These are phyloP conservation scores for Arachnomyces sp. DNA, from an alignment of 2,329 filamentous ascomycete genomes.

Conservation along the genomic window DNA sequence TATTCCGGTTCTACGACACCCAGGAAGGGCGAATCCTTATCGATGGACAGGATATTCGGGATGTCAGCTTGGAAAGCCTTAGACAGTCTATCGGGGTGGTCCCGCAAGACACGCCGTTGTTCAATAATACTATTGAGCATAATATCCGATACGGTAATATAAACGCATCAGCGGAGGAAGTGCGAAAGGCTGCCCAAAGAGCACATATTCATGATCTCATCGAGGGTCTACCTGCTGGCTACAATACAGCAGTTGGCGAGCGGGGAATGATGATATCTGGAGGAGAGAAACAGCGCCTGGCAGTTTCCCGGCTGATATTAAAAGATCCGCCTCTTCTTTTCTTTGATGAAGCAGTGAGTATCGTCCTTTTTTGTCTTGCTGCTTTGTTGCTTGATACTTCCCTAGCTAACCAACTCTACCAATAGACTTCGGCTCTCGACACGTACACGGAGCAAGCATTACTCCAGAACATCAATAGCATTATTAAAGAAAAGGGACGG, in stretches of 20 bases:
- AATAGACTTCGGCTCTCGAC: constrained; percentile 71
- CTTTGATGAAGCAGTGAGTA: constrained; percentile 75
- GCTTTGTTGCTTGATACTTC: neutral
- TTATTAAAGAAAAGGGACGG: constrained; percentile 75
- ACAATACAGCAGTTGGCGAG: constrained; percentile 85
- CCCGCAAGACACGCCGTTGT: constrained; percentile 91
- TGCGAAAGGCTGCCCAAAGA: constrained; percentile 68
- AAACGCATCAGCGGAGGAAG: constrained; percentile 61
- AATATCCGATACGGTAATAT: constrained; percentile 92
- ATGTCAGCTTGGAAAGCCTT: constrained; percentile 73
- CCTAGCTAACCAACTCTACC: constrained; percentile 4
- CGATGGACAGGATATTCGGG: constrained; percentile 83
- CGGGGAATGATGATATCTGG: constrained; percentile 94
- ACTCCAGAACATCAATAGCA: constrained; percentile 85
- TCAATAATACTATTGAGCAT: constrained; percentile 92
- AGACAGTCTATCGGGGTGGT: constrained; percentile 86
- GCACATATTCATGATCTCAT: constrained; percentile 82
- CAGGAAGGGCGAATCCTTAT: constrained; percentile 78
- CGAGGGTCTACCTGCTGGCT: constrained; percentile 71
- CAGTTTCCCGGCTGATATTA: constrained; percentile 71
- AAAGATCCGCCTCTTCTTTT: constrained; percentile 87
- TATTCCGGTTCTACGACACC: constrained; percentile 92
- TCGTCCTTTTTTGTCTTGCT: constrained; percentile 1
- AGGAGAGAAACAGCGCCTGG: constrained; percentile 86
- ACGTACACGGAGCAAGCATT: constrained; percentile 89